phyloP scores from a whole-genome alignment of 257 asterid genomes.

The Asclepias syriaca region DNA sequence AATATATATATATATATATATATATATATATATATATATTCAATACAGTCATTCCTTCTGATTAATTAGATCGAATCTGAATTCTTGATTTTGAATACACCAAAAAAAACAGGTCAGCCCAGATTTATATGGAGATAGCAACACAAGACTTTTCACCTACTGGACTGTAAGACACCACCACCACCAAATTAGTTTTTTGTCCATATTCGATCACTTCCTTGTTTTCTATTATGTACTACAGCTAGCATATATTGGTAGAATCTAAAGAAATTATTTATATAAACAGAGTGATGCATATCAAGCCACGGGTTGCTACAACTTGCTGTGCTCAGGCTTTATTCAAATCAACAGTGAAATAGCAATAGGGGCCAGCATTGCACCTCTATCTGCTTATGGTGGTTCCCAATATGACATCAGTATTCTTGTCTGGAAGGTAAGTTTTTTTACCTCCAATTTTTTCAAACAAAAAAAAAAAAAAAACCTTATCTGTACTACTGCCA shows the following conservation, averaged over 20 bases:
- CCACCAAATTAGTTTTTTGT: neutral
- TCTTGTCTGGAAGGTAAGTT: conserved; percentile 82
- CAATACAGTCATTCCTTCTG: neutral
- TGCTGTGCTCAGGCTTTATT: conserved; percentile 50
- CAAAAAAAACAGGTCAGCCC: conserved; percentile 67
- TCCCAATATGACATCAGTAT: conserved; percentile 80
- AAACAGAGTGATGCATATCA: conserved; percentile 74
- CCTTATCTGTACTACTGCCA: neutral
- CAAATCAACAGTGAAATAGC: conserved; percentile 69
- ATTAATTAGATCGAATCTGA: neutral
- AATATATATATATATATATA: no score
- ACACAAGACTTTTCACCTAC: conserved; percentile 84
- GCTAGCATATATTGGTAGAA: conserved; percentile 25
- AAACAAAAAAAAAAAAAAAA: no score
- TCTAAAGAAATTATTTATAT: neutral
- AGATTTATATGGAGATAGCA: conserved; percentile 73
- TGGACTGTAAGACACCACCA: conserved; percentile 74
- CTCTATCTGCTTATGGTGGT: conserved; percentile 46
- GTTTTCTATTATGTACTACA: conserved; percentile 14
- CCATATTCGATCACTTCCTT: conserved; percentile 4
- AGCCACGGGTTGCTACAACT: conserved; percentile 84
- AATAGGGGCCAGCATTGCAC: conserved; percentile 81
- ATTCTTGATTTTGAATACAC: neutral
- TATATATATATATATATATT: no score
- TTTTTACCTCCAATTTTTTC: conserved; percentile 5